Evolutionary conservation across 179 eudicot species (phyloP).

Genomic region (Sideroxylon spinosum): DNA sequence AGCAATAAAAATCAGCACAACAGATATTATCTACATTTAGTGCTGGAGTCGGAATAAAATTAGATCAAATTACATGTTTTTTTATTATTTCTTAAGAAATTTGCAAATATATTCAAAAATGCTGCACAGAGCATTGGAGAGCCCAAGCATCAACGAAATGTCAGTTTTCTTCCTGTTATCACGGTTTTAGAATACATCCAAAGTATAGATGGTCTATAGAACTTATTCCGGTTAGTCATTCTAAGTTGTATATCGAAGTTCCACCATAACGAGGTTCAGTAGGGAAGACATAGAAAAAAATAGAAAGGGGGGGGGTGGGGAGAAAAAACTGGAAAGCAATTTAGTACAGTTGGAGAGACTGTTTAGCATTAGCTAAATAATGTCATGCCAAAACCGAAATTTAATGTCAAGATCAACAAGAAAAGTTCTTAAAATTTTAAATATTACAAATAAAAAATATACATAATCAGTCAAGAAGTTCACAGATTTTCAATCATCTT

Average conservation of each 20-base stretch:
- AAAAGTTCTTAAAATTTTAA: neutral
- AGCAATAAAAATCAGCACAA: neutral
- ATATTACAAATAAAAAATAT: neutral
- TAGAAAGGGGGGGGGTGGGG: too few species aligned
- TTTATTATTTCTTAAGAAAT: neutral
- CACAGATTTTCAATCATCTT: neutral
- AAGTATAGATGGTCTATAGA: neutral
- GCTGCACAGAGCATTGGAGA: neutral
- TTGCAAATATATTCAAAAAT: neutral
- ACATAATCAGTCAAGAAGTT: neutral
- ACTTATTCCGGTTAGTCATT: neutral
- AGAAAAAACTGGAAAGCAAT: neutral
- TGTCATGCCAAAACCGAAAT: neutral
- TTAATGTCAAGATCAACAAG: neutral
- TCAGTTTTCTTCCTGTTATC: neutral
- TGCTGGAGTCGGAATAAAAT: neutral
- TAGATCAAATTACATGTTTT: neutral
- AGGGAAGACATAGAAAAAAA: neutral
- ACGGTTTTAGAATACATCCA: neutral
- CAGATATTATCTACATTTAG: neutral
- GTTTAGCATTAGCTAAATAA: neutral
- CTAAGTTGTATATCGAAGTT: neutral
- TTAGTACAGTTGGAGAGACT: neutral
- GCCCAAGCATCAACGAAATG: neutral
- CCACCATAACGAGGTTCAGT: neutral